Evolutionary conservation across 768 basidiomycete genomes (phyloP).

Genomic region (Coprinellus micaceus): DNA sequence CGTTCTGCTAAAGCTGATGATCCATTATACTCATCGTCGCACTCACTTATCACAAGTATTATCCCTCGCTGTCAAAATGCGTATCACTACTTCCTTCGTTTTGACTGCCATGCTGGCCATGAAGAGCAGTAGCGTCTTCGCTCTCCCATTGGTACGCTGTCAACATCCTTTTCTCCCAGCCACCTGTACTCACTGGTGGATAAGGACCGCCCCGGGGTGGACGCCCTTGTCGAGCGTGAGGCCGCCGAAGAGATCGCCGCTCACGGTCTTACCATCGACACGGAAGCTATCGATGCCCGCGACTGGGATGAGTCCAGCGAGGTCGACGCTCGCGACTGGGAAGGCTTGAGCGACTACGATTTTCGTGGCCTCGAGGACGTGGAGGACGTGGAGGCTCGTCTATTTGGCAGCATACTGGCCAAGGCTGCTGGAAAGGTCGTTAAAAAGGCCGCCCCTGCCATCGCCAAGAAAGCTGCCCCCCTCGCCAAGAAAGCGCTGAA

Average conservation of each 20-base stretch:
- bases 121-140: slow-evolving; percentile 9
- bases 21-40: not conserved
- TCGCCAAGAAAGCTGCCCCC: too few species aligned
- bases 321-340: not conserved
- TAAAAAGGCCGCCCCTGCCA: too few species aligned
- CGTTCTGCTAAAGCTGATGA: not conserved
- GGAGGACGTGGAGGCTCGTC: slow-evolving; percentile 2
- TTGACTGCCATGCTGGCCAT: slow-evolving; percentile 11
- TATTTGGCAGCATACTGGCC: not conserved
- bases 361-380: not conserved
- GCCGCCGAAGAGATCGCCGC: not conserved
- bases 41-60: not conserved
- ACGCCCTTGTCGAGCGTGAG: slow-evolving; percentile 9
- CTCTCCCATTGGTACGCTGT: slow-evolving; percentile 7
- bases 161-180: too few species aligned
- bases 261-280: not conserved
- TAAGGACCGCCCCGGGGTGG: not conserved
- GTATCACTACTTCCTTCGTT: slow-evolving; percentile 11
- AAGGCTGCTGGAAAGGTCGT: not conserved
- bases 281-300: not conserved
- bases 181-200: not conserved
- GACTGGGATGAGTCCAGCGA: not conserved
- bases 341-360: not conserved
- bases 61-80: slow-evolving; percentile 7
- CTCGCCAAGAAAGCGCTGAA: too few species aligned